Evolutionary conservation across 2,329 filamentous ascomycete species (phyloP).

Genomic region (Penicillium rolfsii): DNA sequence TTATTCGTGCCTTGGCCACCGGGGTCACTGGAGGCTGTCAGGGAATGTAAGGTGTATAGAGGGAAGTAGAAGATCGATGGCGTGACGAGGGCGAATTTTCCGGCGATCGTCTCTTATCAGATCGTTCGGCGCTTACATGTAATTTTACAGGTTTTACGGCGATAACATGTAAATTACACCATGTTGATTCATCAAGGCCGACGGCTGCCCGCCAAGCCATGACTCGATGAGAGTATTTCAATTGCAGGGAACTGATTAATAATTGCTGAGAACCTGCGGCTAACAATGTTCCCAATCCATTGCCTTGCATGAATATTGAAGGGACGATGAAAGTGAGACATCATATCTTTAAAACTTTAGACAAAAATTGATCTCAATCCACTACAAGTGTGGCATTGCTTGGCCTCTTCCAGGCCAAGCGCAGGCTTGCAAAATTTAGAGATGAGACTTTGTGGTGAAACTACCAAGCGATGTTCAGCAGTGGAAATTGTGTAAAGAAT

Average conservation of each 20-base stretch:
- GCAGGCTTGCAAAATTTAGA: too few species aligned
- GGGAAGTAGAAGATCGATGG: slow-evolving; percentile 30
- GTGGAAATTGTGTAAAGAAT: too few species aligned
- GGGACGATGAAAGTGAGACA: too few species aligned
- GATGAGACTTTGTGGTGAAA: too few species aligned
- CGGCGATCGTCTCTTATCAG: slow-evolving; percentile 37
- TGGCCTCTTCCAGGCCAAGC: too few species aligned
- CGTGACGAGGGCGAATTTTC: slow-evolving; percentile 31
- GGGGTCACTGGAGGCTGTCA: not conserved
- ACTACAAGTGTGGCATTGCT: too few species aligned
- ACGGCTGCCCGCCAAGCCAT: not conserved
- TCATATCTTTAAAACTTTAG: too few species aligned
- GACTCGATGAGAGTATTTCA: not conserved
- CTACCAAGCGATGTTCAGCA: too few species aligned
- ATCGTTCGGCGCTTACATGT: slow-evolving; percentile 24
- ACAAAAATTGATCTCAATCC: too few species aligned
- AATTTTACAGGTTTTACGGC: not conserved
- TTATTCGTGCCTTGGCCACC: not conserved
- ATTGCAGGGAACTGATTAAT: not conserved
- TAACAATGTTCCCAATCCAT: too few species aligned
- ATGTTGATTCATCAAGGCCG: not conserved
- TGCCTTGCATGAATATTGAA: too few species aligned
- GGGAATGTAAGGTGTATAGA: not conserved
- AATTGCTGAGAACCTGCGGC: not conserved
- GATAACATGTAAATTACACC: not conserved